Base-by-base conservation (phyloP, 257 asterid species). In the Coffea canephora region DNA sequence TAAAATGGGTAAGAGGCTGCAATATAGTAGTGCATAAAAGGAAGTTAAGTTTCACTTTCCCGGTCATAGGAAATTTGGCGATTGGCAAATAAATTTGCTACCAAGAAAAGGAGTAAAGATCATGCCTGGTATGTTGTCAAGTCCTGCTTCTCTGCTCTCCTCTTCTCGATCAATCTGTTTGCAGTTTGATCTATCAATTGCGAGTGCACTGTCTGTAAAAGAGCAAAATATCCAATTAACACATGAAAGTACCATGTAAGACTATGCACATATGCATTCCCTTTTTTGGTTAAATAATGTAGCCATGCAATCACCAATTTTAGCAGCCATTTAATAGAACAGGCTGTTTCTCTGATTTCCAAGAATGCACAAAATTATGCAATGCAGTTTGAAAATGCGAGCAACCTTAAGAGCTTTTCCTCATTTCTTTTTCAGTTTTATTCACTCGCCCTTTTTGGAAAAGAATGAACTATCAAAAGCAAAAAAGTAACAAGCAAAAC, bases 101-200 rank as follows among this genome's bases (percentile, higher is more conserved):
- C 48, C 14, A 68, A 68, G n/a, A 72, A 23, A 4, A 48, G 14
- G 1, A 49, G 52, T 72, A 39, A 79, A 79, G 70, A 36, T n/a
- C 78, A 69, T 50, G 62, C 84, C 80, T 81, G 79, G 67, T 50
- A 81, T 55, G 69, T 75, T 68, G 84, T 67, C 62, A 69, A 75
- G 52, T 81, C 78, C 36, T 39, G 76, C 71, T 81, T 81, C 79
- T 81, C 84, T 25, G 84, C 66, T 43, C 34, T 68, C 62, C 64
- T 67, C 77, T 81, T 81, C 75, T 81, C 84, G 68, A 68, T 75
- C 84, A 81, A 68, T 67, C 55, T 73, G 65, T 61, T 43, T 75
- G 77, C 46, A 55, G 52, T 81, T 81, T 68, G 77, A 75, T 74
- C 80, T 25, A 76, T 69, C 62, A 81, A 81, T 49, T 75, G 46